A percentile compares a stretch with the other conserved stretches of the same genome.
These are phyloP conservation scores for Alternaria arbusti DNA, from an alignment of 2,329 filamentous ascomycete genomes.

Conservation along the genomic window DNA sequence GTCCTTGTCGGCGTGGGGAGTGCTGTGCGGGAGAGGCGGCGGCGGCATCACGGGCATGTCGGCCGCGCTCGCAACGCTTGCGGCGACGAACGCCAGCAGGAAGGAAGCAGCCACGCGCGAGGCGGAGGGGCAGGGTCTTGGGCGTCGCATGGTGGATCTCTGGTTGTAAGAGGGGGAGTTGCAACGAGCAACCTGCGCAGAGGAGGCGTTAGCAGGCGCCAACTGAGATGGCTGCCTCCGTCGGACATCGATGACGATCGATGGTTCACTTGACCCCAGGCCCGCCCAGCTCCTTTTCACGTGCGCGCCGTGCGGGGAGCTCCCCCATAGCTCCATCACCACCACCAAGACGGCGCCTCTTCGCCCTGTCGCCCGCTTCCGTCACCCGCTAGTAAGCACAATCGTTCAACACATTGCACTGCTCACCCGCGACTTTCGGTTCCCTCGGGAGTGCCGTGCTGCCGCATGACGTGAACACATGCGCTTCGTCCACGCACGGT, in stretches of 20 bases:
- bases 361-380: background rate
- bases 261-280: slow-evolving; percentile 10
- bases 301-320: slow-evolving; percentile 16
- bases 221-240: background rate
- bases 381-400: background rate
- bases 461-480: slow-evolving; percentile 41
- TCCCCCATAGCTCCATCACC: slow-evolving; percentile 3
- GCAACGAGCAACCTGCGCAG: background rate
- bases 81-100: slow-evolving; percentile 71
- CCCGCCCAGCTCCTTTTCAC: slow-evolving; percentile 11
- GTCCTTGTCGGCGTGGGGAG: slow-evolving; percentile 31
- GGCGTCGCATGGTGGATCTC: slow-evolving; percentile 34
- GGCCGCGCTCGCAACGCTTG: slow-evolving; percentile 51
- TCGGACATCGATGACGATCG: slow-evolving; percentile 18
- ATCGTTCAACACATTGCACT: background rate
- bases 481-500: slow-evolving; percentile 23
- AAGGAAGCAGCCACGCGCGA: slow-evolving; percentile 68
- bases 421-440: background rate
- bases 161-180: background rate
- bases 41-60: slow-evolving; percentile 37
- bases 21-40: slow-evolving; percentile 29
- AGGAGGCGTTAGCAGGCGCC: background rate
- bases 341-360: background rate
- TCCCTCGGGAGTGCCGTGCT: slow-evolving; percentile 1
- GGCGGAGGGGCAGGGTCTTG: slow-evolving; percentile 56